Evolutionary conservation across 1,284 basidiomycete genomes (phyloP), one percentile per base, ranked within the genome.

Genomic region (Pseudozyma sp.): DNA sequence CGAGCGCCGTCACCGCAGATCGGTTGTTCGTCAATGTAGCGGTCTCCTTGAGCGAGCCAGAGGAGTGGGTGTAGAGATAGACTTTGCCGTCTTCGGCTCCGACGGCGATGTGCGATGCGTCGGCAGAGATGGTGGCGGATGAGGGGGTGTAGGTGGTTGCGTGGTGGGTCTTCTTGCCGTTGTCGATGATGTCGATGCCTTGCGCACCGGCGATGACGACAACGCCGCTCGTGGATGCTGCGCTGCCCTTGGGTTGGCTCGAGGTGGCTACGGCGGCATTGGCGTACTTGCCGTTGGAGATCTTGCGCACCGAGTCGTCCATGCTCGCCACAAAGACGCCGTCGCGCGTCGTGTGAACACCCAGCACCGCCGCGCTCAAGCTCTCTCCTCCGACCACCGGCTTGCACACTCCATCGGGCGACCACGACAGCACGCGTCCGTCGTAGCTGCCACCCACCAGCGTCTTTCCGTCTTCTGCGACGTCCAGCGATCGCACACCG

Each of bases 351-450:
- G 62, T 45, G 6, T 80, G 79, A 43, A 97, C 84, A 1, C 89
- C 90, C 0, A 91, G 88, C 29, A 98, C 88, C 49, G 91, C 86
- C 45, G 92, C 86, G 47, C 88, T 92, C 4, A 89, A 87, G 84
- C 95, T 94, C 0, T 90, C 89, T 0, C 88, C 85, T 3, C 94
- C 75, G 31, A 85, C 80, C 0, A 94, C 83, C 2, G 61, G 64
- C 51, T 48, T 57, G 58, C 70, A 68, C 30, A 51, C 54, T 89
- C 75, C 59, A 54, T 82, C 45, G 69, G 73, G 19, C 61, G 76
- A 78, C 81, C 92, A 92, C 2, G 89, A 88, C 59, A 92, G 87
- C 3, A 92, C 86, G 7, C 92, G 89, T 0, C 95, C 95, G 75
- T 95, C 93, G 19, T 92, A 92, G 0, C 92, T 90, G 7, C 75